These are phyloP conservation scores for Chrysoporthe puriensis DNA, from an alignment of 2,329 filamentous ascomycete species.

Conservation along the genomic window DNA sequence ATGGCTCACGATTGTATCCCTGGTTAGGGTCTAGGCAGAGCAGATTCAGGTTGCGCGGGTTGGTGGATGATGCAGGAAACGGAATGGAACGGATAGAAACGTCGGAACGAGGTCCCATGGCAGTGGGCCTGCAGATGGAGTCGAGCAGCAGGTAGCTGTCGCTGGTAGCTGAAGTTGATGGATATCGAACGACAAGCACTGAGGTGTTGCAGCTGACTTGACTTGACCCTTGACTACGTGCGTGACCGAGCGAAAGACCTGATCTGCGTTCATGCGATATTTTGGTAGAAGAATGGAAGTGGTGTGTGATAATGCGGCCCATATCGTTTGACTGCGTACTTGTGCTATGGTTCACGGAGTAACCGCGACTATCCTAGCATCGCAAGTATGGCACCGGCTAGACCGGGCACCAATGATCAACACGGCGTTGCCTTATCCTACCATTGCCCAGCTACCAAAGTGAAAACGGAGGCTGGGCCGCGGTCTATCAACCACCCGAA, in stretches of 20 bases:
- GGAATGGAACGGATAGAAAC: not conserved
- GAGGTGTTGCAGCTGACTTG: not conserved
- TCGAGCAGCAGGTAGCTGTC: not conserved
- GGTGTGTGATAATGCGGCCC: not conserved
- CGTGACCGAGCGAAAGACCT: not conserved
- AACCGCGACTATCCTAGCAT: not conserved
- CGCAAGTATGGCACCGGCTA: not conserved
- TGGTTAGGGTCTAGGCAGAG: conserved; percentile 17
- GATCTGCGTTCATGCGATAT: not conserved
- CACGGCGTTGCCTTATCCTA: no score
- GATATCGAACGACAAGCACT: conserved; percentile 7
- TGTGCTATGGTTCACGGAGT: not conserved
- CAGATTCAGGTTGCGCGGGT: conserved; percentile 3
- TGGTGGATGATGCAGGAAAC: not conserved
- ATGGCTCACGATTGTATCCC: conserved; percentile 23
- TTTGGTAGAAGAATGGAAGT: not conserved
- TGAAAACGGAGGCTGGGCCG: not conserved
- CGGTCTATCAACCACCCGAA: not conserved
- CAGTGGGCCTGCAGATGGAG: not conserved
- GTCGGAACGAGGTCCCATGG: not conserved
- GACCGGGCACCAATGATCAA: no score
- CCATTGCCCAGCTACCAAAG: not conserved
- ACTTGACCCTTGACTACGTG: not conserved
- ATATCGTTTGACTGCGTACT: not conserved
- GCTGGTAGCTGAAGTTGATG: conserved; percentile 16